Conservation (phyloP, 2,329 filamentous ascomycete species). For the Calonectria hongkongensis region DNA sequence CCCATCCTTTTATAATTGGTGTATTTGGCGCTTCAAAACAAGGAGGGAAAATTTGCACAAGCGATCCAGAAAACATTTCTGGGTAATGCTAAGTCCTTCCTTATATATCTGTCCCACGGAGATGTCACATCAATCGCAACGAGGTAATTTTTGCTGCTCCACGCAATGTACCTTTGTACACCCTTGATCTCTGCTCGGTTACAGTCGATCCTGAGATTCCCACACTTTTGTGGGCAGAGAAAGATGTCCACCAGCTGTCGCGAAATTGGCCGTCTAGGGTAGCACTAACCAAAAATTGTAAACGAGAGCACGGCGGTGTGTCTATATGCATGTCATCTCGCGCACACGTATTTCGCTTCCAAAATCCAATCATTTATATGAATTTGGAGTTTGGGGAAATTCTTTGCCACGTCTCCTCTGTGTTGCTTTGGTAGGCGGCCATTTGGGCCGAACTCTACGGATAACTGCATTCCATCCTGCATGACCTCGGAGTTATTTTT, state of each 20-base stretch:
- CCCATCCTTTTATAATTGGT: background rate
- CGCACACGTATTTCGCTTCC: background rate
- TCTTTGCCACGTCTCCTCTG: too few species aligned
- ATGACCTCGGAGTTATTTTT: background rate
- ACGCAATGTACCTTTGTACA: too few species aligned
- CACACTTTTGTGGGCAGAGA: too few species aligned
- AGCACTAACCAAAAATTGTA: background rate
- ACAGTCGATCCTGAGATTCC: too few species aligned
- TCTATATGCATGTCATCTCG: background rate
- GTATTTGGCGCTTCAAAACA: background rate
- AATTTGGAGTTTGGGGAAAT: background rate
- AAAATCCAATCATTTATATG: background rate
- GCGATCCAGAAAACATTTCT: background rate
- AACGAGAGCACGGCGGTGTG: background rate
- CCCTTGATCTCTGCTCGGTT: too few species aligned
- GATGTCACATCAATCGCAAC: too few species aligned
- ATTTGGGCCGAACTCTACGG: too few species aligned
- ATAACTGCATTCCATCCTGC: background rate
- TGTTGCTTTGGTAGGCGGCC: background rate
- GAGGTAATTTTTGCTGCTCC: too few species aligned
- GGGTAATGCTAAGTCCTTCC: too few species aligned
- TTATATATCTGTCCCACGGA: too few species aligned
- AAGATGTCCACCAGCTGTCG: too few species aligned
- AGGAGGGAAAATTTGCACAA: background rate
- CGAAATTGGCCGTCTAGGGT: background rate